A percentile compares a stretch with the other conserved stretches of the same genome.
Evolutionary conservation across 176 grass and related monocot species (phyloP).

Genomic region (Elymus sibiricus): DNA sequence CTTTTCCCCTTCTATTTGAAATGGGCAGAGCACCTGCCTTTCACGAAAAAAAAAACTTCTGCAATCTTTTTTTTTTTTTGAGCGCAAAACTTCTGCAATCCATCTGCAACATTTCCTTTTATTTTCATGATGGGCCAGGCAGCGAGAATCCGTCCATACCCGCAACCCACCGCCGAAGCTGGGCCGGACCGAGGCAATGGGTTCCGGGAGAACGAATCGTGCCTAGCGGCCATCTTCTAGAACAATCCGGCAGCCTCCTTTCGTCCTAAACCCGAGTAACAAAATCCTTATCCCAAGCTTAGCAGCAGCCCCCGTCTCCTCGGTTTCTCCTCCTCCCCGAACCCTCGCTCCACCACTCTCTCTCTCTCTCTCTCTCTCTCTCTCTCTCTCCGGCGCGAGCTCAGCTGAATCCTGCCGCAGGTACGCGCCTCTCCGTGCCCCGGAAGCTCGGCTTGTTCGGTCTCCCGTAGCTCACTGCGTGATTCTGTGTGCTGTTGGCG

Average conservation of each 20-base stretch:
- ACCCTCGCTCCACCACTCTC: no score
- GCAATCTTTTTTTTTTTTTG: no score
- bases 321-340: not conserved
- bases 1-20: no score
- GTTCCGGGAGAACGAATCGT: not conserved
- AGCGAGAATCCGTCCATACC: no score
- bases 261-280: not conserved
- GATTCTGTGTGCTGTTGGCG: not conserved
- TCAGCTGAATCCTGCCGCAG: not conserved
- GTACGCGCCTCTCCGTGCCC: not conserved
- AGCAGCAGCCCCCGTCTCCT: not conserved
- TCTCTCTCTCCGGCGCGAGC: not conserved
- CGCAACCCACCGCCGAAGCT: no score
- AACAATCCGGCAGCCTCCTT: slow-evolving; percentile 25
- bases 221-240: not conserved
- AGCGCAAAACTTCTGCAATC: no score
- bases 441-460: not conserved
- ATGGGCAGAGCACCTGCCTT: no score
- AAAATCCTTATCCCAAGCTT: slow-evolving; percentile 36
- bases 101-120: no score
- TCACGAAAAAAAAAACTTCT: no score
- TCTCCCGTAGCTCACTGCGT: not conserved
- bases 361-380: not conserved
- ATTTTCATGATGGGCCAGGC: no score
- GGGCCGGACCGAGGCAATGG: not conserved